phyloP scores from a whole-genome alignment of 2,329 filamentous ascomycete species.

The Stenocarpella maydis region DNA sequence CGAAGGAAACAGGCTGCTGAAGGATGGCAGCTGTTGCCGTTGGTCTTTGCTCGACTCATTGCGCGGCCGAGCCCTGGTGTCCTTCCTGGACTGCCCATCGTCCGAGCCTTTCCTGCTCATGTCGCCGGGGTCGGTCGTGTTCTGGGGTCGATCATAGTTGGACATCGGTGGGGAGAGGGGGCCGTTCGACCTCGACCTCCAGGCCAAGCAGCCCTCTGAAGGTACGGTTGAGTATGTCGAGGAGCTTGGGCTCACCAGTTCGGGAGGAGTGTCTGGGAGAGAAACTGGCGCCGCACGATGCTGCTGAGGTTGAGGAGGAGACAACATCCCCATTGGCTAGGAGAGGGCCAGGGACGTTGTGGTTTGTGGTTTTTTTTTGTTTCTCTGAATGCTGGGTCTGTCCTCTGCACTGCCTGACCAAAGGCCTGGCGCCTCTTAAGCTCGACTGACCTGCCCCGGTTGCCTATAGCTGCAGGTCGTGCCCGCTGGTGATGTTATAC shows the following conservation, averaged over 20 bases:
- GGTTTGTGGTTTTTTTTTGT: slow-evolving; percentile 26
- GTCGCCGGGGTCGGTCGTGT: slow-evolving; percentile 51
- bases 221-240: slow-evolving; percentile 55
- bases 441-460: not conserved
- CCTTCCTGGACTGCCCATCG: slow-evolving; percentile 46
- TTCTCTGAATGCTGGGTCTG: slow-evolving; percentile 29
- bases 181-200: slow-evolving; percentile 48
- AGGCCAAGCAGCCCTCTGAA: slow-evolving; percentile 53
- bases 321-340: slow-evolving; percentile 63
- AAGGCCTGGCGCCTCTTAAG: not conserved
- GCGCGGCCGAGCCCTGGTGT: slow-evolving; percentile 41
- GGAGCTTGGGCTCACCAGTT: slow-evolving; percentile 60
- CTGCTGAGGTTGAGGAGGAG: slow-evolving; percentile 58
- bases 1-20: slow-evolving; percentile 65
- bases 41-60: slow-evolving; percentile 36
- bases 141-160: slow-evolving; percentile 59
- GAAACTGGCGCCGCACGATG: slow-evolving; percentile 48
- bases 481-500: slow-evolving; percentile 8
- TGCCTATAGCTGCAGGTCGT: slow-evolving; percentile 26
- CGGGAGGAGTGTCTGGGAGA: slow-evolving; percentile 62
- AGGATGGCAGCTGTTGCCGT: slow-evolving; percentile 61
- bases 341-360: slow-evolving; percentile 5
- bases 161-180: slow-evolving; percentile 65
- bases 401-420: not conserved
- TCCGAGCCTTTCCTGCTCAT: slow-evolving; percentile 50